Evolutionary conservation across 176 grass and related monocot species (phyloP).

Genomic region (Oryza rufipogon): DNA sequence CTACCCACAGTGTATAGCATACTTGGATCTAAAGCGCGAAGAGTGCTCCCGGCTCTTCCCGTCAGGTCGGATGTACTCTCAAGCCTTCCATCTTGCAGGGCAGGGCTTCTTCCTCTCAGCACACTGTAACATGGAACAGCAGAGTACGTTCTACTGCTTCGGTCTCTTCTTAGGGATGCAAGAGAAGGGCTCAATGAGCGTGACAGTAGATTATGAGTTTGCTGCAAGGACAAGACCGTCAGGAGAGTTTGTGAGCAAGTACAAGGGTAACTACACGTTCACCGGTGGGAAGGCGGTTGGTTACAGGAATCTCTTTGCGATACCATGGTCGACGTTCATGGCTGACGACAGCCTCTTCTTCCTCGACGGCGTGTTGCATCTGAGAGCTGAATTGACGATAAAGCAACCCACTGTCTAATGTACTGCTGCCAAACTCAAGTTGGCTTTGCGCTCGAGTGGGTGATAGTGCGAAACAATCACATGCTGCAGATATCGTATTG

Average conservation of each 20-base stretch:
- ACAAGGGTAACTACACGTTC: constrained; percentile 86
- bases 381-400: constrained; percentile 80
- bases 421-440: not conserved
- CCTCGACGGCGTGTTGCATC: constrained; percentile 68
- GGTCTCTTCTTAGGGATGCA: constrained; percentile 89
- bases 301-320: constrained; percentile 73
- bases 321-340: constrained; percentile 76
- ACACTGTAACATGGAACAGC: constrained; percentile 64
- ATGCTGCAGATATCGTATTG: constrained; percentile 39
- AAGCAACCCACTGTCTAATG: constrained; percentile 53
- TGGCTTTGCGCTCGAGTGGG: not conserved
- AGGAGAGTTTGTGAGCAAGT: constrained; percentile 71
- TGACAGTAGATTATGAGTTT: constrained; percentile 78
- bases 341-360: constrained; percentile 81
- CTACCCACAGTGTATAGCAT: constrained; percentile 72
- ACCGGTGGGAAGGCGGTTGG: constrained; percentile 83
- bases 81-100: constrained; percentile 75
- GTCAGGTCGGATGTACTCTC: constrained; percentile 61
- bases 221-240: constrained; percentile 60
- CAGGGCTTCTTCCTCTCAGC: constrained; percentile 78
- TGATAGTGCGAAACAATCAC: not conserved
- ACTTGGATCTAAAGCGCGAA: constrained; percentile 77
- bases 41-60: constrained; percentile 71
- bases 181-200: constrained; percentile 80
- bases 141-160: constrained; percentile 61